Evolutionary conservation across 2,329 filamentous ascomycete species (phyloP).

Genomic region (Madurella fahalii): DNA sequence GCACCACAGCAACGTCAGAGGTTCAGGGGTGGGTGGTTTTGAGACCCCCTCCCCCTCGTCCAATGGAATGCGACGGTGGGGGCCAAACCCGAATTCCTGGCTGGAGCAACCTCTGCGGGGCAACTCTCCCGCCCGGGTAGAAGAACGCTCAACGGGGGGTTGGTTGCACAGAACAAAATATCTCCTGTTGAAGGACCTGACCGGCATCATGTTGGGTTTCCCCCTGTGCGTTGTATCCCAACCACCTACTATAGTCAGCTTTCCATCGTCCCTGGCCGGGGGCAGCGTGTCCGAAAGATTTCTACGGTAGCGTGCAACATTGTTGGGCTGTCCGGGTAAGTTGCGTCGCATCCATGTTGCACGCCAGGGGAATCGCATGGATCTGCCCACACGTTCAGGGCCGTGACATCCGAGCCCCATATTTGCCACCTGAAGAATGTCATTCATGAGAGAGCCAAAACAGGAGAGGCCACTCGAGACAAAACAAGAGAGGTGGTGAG

Average conservation of each 20-base stretch:
- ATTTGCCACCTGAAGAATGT: conserved; percentile 2
- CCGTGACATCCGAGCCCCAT: neutral
- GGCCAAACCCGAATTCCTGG: conserved; percentile 26
- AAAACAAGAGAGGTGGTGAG: too few species aligned
- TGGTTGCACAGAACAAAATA: too few species aligned
- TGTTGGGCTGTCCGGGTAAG: conserved; percentile 4
- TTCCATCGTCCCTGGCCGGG: conserved; percentile 11
- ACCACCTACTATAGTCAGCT: conserved; percentile 1
- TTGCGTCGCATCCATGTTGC: conserved; percentile 10
- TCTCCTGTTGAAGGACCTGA: conserved; percentile 6
- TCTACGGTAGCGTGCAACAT: neutral
- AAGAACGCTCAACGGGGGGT: conserved; percentile 5
- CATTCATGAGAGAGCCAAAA: too few species aligned
- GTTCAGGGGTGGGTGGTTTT: too few species aligned
- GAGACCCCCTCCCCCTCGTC: neutral
- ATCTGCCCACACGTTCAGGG: neutral
- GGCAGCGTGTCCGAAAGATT: conserved; percentile 18
- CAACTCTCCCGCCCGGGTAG: conserved; percentile 1
- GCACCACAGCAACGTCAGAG: neutral
- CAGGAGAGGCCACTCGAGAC: too few species aligned
- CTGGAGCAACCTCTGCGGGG: conserved; percentile 13
- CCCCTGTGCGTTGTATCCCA: too few species aligned
- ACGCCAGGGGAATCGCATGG: neutral
- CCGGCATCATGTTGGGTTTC: neutral
- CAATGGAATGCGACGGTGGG: conserved; percentile 2